Evolutionary conservation across 2,329 filamentous ascomycete species (phyloP).

Genomic region (Atkinsonella texensis): DNA sequence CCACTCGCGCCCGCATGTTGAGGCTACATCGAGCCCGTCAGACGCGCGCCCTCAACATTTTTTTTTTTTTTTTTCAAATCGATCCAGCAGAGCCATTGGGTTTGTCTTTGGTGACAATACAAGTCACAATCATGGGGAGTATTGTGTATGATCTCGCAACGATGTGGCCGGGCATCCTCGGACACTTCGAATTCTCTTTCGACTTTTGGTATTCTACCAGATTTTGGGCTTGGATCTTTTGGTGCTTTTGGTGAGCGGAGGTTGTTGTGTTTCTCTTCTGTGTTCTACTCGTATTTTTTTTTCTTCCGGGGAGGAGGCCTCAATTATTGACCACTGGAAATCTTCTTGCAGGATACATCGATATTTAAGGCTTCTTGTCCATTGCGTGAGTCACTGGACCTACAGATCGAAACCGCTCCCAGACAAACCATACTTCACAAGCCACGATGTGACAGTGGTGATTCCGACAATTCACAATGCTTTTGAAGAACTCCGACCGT

Average conservation of each 20-base stretch:
- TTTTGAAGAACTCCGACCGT: constrained; percentile 71
- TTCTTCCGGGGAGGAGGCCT: background rate
- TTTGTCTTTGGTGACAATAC: background rate
- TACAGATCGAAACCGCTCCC: constrained; percentile 80
- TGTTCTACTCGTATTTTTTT: no score
- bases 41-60: background rate
- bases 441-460: constrained; percentile 83
- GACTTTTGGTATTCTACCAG: constrained; percentile 29
- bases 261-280: background rate
- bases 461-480: constrained; percentile 85
- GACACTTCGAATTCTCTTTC: constrained; percentile 12
- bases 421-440: constrained; percentile 65
- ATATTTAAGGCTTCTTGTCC: constrained; percentile 75
- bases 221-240: constrained; percentile 35
- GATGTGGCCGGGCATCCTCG: constrained; percentile 5
- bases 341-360: constrained; percentile 58
- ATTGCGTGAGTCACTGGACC: constrained; percentile 72
- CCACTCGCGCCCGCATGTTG: background rate
- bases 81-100: background rate
- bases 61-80: background rate
- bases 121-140: background rate
- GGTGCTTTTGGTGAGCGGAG: constrained; percentile 34
- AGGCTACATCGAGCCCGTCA: background rate
- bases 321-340: background rate
- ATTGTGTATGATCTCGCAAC: constrained; percentile 7